Evolutionary conservation across 2,329 filamentous ascomycete species (phyloP).

Genomic region (Mycosphaerella sp.): DNA sequence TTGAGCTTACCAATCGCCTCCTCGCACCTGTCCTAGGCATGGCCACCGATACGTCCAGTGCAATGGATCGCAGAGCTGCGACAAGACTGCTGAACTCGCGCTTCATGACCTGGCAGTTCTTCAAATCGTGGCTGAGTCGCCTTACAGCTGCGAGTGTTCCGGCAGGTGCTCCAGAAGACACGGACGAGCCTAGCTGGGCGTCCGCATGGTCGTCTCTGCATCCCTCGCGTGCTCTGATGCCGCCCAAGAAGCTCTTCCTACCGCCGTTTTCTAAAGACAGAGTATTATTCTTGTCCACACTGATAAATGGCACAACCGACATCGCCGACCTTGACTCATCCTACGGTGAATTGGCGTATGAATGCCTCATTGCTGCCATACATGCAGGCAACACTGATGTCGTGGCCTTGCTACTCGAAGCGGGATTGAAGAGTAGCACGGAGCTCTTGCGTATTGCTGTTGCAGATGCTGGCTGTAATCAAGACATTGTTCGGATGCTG

Average conservation of each 20-base stretch:
- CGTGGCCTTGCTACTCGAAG: constrained; percentile 22
- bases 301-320: constrained; percentile 11
- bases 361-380: constrained; percentile 30
- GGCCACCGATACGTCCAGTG: constrained; percentile 1
- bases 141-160: not conserved
- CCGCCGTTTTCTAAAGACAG: constrained; percentile 15
- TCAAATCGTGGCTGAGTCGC: constrained; percentile 25
- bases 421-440: constrained; percentile 24
- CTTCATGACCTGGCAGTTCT: constrained; percentile 34
- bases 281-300: constrained; percentile 13
- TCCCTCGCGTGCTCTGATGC: constrained; percentile 20
- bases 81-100: constrained; percentile 30
- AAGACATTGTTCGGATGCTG: constrained; percentile 26
- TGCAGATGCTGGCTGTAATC: constrained; percentile 31
- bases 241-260: constrained; percentile 22
- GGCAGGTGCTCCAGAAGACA: not conserved
- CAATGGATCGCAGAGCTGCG: constrained; percentile 19
- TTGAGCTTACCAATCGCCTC: constrained; percentile 24
- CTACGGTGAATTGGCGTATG: constrained; percentile 28
- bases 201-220: constrained; percentile 18
- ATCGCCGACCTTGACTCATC: constrained; percentile 14
- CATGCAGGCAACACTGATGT: constrained; percentile 18
- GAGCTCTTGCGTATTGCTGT: constrained; percentile 30
- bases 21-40: constrained; percentile 21
- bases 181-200: constrained; percentile 2